Conservation (phyloP, 1,284 basidiomycete species). For the Inonotus hispidus region DNA sequence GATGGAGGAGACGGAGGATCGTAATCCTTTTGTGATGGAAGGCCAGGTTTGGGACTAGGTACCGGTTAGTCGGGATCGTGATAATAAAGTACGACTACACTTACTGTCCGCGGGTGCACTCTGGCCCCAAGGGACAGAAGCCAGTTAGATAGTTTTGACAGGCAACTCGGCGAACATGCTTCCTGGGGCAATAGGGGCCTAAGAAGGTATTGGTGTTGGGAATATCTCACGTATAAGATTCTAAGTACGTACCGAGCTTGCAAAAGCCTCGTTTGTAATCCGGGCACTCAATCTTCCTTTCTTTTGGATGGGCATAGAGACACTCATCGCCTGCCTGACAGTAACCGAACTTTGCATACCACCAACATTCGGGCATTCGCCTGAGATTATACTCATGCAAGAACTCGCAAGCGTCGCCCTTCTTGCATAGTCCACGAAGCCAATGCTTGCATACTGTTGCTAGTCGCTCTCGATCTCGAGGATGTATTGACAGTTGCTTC, state of each 20-base stretch:
- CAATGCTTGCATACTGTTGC: slow-evolving; percentile 99
- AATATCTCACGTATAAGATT: background rate
- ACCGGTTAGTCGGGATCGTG: slow-evolving; percentile 18
- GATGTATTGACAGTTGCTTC: slow-evolving; percentile 74
- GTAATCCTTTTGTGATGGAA: slow-evolving; percentile 73
- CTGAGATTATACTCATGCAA: slow-evolving; percentile 98
- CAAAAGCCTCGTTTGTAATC: slow-evolving; percentile 97
- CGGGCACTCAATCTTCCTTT: slow-evolving; percentile 89
- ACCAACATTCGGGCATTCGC: slow-evolving; percentile 99
- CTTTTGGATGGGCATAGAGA: slow-evolving; percentile 96
- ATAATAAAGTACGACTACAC: slow-evolving; percentile 30
- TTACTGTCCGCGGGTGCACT: slow-evolving; percentile 90
- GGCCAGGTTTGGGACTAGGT: slow-evolving; percentile 63
- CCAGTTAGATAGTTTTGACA: slow-evolving; percentile 93
- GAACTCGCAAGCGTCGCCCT: slow-evolving; percentile 97
- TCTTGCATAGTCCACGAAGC: slow-evolving; percentile 97
- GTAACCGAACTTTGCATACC: slow-evolving; percentile 97
- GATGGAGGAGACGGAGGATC: slow-evolving; percentile 73
- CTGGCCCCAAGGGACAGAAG: slow-evolving; percentile 91
- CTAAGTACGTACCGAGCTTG: slow-evolving; percentile 60
- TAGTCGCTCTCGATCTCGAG: slow-evolving; percentile 79
- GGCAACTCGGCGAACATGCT: slow-evolving; percentile 87
- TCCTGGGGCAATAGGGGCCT: slow-evolving; percentile 89
- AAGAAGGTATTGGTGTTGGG: slow-evolving; percentile 3
- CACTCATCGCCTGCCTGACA: slow-evolving; percentile 98